A percentile compares a stretch with the other conserved stretches of the same genome.
Evolutionary conservation across 257 asterid species (phyloP).

Genomic region (Salvia hispanica): DNA sequence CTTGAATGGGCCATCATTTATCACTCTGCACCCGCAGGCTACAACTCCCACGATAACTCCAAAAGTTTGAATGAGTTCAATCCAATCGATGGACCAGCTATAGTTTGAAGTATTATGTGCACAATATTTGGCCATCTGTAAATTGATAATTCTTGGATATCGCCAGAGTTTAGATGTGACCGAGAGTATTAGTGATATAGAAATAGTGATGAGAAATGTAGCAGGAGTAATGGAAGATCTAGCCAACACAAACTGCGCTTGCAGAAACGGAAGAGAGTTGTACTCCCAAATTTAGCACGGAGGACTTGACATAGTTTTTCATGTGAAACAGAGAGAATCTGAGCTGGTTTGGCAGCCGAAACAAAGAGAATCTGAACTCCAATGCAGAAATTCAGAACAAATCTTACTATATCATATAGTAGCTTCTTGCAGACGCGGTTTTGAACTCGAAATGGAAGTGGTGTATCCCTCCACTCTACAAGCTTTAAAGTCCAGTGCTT

Average conservation of each 20-base stretch:
- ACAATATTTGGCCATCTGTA: no score
- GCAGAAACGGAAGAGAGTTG: no score
- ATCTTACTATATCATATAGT: not conserved
- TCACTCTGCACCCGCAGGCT: no score
- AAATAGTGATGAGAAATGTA: no score
- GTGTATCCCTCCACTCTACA: conserved; percentile 7
- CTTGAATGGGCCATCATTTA: not conserved
- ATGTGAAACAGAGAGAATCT: no score
- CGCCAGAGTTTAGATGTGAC: no score
- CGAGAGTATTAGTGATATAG: no score
- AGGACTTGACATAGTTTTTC: no score
- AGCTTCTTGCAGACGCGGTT: not conserved
- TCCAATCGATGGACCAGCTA: conserved; percentile 3
- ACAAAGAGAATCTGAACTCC: not conserved
- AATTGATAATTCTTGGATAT: no score
- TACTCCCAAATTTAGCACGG: no score
- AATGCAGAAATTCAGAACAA: not conserved
- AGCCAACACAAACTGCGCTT: not conserved
- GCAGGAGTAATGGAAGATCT: not conserved
- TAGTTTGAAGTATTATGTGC: no score
- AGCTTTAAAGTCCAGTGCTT: conserved; percentile 3
- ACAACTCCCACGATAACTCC: not conserved
- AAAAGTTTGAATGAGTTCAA: not conserved
- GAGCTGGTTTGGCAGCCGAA: not conserved
- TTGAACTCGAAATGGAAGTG: not conserved